Base-by-base conservation (phyloP, 2,329 filamentous ascomycete genomes). In the Diaporthe sp. region DNA sequence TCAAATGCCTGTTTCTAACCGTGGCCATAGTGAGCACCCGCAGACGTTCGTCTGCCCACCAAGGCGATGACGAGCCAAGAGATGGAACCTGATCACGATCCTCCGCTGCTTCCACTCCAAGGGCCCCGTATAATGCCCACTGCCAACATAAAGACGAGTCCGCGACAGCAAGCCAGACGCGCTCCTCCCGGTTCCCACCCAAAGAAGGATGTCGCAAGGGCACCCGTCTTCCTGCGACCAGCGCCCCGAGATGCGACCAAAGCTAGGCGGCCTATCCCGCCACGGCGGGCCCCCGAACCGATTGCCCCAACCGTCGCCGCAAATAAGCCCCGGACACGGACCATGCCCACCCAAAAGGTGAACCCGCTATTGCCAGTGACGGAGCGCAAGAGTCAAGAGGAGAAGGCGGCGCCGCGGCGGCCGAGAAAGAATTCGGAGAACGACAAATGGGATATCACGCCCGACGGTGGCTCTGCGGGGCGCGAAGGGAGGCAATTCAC, bases 401-500 rank as follows among this genome's bases (percentile, higher is more conserved):
- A 84, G 30, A 85, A 81, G 73, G 76, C 81, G 76, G 69, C 79
- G n/a, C 74, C 80, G 76, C 77, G 79, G 15, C 82, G 83, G 78
- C 40, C 70, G 13, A 90, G 87, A 80, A 88, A 88, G 78, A 89
- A 88, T 73, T 84, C 85, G 70, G 91, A 92, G 72, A 80, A 86
- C 15, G 88, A 89, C 74, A 90, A 87, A 80, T 86, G 85, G 78
- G 89, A 91, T 71, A 85, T 91, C 74, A 84, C 87, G n/a, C 87
- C 89, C 15, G 92, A 94, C 79, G 89, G 89, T 74, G 84, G 87
- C 74, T 90, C 91, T 61, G 89, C 87, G 72, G 89, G 90, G 45
- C 88, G 92, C 75, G 91, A 92, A 81, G 92, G 91, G 66, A 89
- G 92, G 72, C 92, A 94, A 80, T 96, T 96, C 81, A 92, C 93